Evolutionary conservation across 768 basidiomycete species (phyloP), one percentile per base, ranked within the genome.

Genomic region (Leucosporidium yakuticum): DNA sequence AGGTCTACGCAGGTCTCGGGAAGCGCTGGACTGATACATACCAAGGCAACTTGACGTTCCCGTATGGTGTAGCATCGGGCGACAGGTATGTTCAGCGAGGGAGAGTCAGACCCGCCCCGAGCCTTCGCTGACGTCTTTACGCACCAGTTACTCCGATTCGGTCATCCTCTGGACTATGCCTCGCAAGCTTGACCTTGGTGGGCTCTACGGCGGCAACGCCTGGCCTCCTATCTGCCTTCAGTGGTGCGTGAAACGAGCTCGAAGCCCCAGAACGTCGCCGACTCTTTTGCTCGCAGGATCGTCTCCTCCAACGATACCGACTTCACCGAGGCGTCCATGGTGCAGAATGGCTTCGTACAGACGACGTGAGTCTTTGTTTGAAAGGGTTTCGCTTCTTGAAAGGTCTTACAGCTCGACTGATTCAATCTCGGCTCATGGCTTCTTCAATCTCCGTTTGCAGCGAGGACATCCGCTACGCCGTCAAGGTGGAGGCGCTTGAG

Each of bases 401-500:
- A n/a, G n/a, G n/a, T n/a, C n/a, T n/a, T n/a, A n/a, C n/a, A n/a
- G n/a, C n/a, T n/a, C n/a, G n/a, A n/a, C n/a, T n/a, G n/a, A n/a
- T n/a, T n/a, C n/a, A n/a, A n/a, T n/a, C n/a, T n/a, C n/a, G n/a
- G n/a, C n/a, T n/a, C n/a, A n/a, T n/a, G n/a, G n/a, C n/a, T n/a
- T n/a, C n/a, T n/a, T n/a, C n/a, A n/a, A n/a, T n/a, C 7, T 36
- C 56, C 36, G n/a, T 4, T 39, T 4, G 17, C 0, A 74, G 79
- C 63, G 82, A 83, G 62, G 85, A 87, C 64, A 83, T 86, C 49
- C 84, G 85, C 73, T 85, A 81, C 75, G 85, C 85, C 0, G 80
- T 85, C 70, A 86, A 86, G 75, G 82, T 86, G 23, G 85, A 86
- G 69, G 84, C 85, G 2, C 81, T 77, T 0, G 27, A 39, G 4